A percentile compares a stretch with the other conserved stretches of the same genome.
Conservation (phyloP, 345 rosid species). For the Heritiera littoralis region DNA sequence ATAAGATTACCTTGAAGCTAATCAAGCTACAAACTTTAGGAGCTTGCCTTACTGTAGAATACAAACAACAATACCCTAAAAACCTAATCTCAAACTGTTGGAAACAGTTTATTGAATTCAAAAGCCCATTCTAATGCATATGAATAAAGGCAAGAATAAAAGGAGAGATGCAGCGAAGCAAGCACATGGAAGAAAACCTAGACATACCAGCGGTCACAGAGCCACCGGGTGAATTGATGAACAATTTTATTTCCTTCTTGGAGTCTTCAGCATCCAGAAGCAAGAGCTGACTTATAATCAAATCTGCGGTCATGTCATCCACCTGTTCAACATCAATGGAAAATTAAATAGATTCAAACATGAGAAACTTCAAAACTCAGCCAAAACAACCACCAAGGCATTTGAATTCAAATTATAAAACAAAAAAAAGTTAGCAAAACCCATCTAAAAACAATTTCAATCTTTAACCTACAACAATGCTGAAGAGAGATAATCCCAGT, state of each 20-base stretch:
- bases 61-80: not conserved
- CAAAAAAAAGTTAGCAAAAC: not conserved
- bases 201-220: conserved; percentile 79
- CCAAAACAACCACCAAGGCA: not conserved
- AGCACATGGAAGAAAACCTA: not conserved
- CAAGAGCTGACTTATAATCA: conserved; percentile 84
- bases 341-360: conserved; percentile 5
- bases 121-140: not conserved
- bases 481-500: not conserved
- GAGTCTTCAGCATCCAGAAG: conserved; percentile 87
- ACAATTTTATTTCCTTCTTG: conserved; percentile 68
- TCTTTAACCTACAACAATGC: not conserved
- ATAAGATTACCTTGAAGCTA: not conserved
- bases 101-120: not conserved
- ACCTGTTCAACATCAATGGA: conserved; percentile 48
- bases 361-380: not conserved
- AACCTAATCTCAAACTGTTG: not conserved
- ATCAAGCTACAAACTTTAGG: not conserved
- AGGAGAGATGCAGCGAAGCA: not conserved
- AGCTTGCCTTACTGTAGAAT: not conserved
- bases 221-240: conserved; percentile 95
- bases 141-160: not conserved
- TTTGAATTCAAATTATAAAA: not conserved
- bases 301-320: conserved; percentile 85
- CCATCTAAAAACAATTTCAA: not conserved